phyloP scores from a whole-genome alignment of 805 yeast genomes.

The Komagataella pseudopastoris region DNA sequence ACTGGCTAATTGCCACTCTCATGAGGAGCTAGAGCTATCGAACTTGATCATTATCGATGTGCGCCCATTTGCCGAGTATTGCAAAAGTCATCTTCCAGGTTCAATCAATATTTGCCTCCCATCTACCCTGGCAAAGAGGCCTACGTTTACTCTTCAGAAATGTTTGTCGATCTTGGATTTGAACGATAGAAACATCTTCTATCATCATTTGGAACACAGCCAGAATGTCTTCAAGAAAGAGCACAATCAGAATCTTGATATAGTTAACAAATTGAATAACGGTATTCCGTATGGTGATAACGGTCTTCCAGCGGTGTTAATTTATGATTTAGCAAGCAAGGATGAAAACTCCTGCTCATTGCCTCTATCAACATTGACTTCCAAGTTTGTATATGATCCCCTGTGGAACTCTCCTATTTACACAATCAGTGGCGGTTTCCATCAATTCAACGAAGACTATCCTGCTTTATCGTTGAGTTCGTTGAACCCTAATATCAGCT shows the following conservation, averaged over 20 bases:
- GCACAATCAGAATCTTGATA: slow-evolving; percentile 4
- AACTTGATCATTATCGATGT: slow-evolving; percentile 51
- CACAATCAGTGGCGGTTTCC: slow-evolving; percentile 28
- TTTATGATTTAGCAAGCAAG: slow-evolving; percentile 35
- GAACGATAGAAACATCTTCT: slow-evolving; percentile 31
- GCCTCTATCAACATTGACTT: slow-evolving; percentile 29
- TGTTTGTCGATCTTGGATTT: slow-evolving; percentile 48
- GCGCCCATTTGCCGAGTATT: slow-evolving; percentile 67
- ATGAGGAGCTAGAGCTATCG: background rate
- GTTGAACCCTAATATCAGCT: background rate
- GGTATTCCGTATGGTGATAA: slow-evolving; percentile 11
- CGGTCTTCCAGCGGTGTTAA: slow-evolving; percentile 27
- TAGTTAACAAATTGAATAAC: slow-evolving; percentile 1
- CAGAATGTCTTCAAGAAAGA: background rate
- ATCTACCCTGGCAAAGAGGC: slow-evolving; percentile 71
- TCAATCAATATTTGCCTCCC: slow-evolving; percentile 79
- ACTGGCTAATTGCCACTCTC: slow-evolving; percentile 7
- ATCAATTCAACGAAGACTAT: slow-evolving; percentile 17
- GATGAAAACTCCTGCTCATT: slow-evolving; percentile 18
- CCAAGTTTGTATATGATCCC: slow-evolving; percentile 28
- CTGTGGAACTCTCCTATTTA: slow-evolving; percentile 26
- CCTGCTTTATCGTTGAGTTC: slow-evolving; percentile 7
- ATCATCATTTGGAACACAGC: slow-evolving; percentile 17
- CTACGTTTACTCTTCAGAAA: slow-evolving; percentile 51
- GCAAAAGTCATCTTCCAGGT: slow-evolving; percentile 38